Evolutionary conservation across 805 yeast genomes (phyloP).

Genomic region (Candida maesae): DNA sequence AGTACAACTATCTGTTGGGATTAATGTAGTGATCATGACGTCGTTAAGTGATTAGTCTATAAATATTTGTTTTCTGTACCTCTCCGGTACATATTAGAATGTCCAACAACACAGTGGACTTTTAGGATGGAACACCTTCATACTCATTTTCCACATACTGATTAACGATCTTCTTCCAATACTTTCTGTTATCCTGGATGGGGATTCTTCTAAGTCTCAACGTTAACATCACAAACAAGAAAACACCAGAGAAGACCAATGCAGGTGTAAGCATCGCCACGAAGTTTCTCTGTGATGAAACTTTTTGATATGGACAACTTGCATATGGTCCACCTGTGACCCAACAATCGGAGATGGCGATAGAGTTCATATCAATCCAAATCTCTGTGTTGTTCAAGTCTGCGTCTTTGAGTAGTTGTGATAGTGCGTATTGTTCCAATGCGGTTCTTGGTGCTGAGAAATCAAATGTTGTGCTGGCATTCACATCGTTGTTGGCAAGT

Average conservation of each 20-base stretch:
- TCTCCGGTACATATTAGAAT: too few relatives aligned
- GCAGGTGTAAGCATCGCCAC: conserved; percentile 65
- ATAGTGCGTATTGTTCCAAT: conserved; percentile 36
- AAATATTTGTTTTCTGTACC: too few relatives aligned
- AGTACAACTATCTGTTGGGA: too few relatives aligned
- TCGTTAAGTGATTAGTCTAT: too few relatives aligned
- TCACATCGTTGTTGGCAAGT: background rate
- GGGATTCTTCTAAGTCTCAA: conserved; percentile 63
- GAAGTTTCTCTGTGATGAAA: conserved; percentile 51
- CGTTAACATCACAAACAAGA: conserved; percentile 44
- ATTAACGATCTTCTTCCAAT: conserved; percentile 56
- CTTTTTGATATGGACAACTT: conserved; percentile 69
- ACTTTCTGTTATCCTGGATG: conserved; percentile 62
- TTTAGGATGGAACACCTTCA: conserved; percentile 85
- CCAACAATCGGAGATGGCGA: conserved; percentile 75
- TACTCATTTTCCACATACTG: conserved; percentile 59
- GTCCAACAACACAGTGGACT: too few relatives aligned
- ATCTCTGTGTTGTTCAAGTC: conserved; percentile 34
- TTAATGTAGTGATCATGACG: too few relatives aligned
- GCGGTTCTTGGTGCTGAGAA: conserved; percentile 52
- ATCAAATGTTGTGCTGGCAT: conserved; percentile 12
- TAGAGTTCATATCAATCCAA: conserved; percentile 83
- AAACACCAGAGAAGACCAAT: conserved; percentile 49
- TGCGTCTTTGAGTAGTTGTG: conserved; percentile 15
- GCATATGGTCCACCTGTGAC: conserved; percentile 78